Percentiles rank a stretch among this genome's conserved stretches.
These are phyloP conservation scores for Ophiostoma quercus DNA, from an alignment of 2,329 filamentous ascomycete genomes.

Conservation along the genomic window DNA sequence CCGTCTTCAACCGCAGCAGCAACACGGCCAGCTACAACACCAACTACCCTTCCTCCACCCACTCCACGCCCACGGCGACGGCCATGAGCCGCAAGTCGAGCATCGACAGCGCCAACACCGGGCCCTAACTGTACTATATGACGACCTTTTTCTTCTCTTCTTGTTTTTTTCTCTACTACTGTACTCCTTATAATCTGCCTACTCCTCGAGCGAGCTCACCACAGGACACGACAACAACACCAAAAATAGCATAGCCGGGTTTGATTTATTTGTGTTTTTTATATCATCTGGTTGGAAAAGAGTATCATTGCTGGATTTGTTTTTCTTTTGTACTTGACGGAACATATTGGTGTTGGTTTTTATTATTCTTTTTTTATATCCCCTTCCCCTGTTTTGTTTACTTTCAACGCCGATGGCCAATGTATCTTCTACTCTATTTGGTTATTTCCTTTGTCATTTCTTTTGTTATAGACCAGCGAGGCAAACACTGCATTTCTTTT, in stretches of 20 bases:
- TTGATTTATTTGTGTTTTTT: conserved; percentile 16
- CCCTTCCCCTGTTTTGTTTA: conserved; percentile 18
- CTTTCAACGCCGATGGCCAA: background rate
- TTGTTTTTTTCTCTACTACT: background rate
- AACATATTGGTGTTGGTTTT: background rate
- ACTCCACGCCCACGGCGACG: background rate
- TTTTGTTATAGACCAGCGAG: conserved; percentile 9
- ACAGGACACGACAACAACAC: conserved; percentile 14
- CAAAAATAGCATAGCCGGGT: conserved; percentile 23
- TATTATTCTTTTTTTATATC: conserved; percentile 19
- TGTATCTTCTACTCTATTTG: conserved; percentile 18
- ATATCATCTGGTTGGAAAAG: background rate
- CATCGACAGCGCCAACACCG: conserved; percentile 34
- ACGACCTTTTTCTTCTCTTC: background rate
- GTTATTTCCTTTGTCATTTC: conserved; percentile 12
- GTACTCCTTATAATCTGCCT: conserved; percentile 5
- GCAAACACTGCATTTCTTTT: conserved; percentile 10
- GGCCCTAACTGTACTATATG: conserved; percentile 10
- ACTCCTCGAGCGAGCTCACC: conserved; percentile 16
- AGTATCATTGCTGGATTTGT: conserved; percentile 2
- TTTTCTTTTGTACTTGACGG: background rate
- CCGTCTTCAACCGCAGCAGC: conserved; percentile 50
- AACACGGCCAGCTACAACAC: conserved; percentile 30
- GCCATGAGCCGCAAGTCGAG: conserved; percentile 47
- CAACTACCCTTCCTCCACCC: background rate